Base-by-base conservation (phyloP, 331 rosid genomes). In the Rhamnella rubrinervis region DNA sequence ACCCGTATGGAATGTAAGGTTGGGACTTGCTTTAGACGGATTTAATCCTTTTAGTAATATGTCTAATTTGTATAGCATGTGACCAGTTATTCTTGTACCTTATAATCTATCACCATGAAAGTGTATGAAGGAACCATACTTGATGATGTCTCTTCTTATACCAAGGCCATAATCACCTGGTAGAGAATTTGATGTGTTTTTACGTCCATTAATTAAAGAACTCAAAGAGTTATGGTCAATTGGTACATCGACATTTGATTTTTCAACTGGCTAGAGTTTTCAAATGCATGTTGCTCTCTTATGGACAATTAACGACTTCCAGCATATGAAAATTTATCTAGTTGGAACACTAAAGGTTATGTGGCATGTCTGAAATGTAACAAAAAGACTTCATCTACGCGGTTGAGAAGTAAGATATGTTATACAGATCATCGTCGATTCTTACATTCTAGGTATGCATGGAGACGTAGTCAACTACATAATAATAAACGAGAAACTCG, bases 21-120 rank as follows among this genome's bases (percentile, higher is more conserved):
- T 69, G 16, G 66, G 71, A 2, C 38, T 66, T 5, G 61, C 39
- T 8, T 37, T 21, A 6, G 41, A 71, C 20, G 68, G 26, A 3
- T 61, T 71, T 21, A 60, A 61, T 12, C 52, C 41, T 1, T 61
- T 62, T 21, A 14, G 69, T 0, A 65, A 63, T 6, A 61, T 40
- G 62, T 51, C 55, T 12, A 12, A 6, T 51, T 1, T 21, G 21
- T 19, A 71, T 20, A 51, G 41, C 26, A 49, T 40, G 1, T 65
- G n/a, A 66, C 63, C 28, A 1, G 14, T 59, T 4, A 18, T 78
- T 0, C 5, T 65, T 11, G 6, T 23, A 9, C 55, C 49, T 4
- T 71, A 77, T 13, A 71, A 77, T 20, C 44, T 71, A 4, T 75
- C 78, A 44, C 51, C 52, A 4, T 57, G 59, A 75, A 46, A 53